Base-by-base conservation (phyloP, 2,329 filamentous ascomycete species). In the Alternaria solani region DNA sequence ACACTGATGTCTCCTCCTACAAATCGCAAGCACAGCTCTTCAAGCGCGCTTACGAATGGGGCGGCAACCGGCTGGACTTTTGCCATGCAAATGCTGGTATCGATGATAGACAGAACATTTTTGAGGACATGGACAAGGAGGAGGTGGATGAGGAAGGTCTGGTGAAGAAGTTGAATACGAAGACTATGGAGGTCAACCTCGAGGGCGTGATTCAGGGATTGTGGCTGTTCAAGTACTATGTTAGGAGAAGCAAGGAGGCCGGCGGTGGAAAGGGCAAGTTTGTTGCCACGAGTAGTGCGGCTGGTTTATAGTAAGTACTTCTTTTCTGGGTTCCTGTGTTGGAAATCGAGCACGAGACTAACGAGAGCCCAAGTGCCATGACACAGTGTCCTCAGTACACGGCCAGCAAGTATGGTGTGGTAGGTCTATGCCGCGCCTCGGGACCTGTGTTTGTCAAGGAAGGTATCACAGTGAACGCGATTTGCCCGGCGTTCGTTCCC, bases 61-160 rank as follows among this genome's bases (percentile, higher is more conserved):
- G 79, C 6, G 79, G 79, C 8, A 75, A 74, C 48, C 71, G 80
- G 1, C 63, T 82, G 1, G 80, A 82, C 60, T 77, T 82, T 55
- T 74, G 77, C 63, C 79, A 80, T 39, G 77, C 80, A 3, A 82
- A 83, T 67, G 81, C 81, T 2, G 81, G 80, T 0, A 78, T 81
- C 52, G 78, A 73, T 48, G 80, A 78, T 57, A 70, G 70, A 38
- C 76, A 80, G 53, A 66, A 69, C 26, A 61, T 82, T n/a, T 80
- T 80, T 42, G 73, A 77, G 36, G 30, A 41, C 6, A 58, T 55
- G 38, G 69, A 72, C 7, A 71, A 72, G 16, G 75, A 75, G 48
- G 66, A 70, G 44, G 25, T 75, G 36, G 73, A 77, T 38, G 70
- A 77, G 26, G 75, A 78, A 7, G 78, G 77, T 9, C 54, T 78